phyloP scores from a whole-genome alignment of 805 yeast genomes.

The Jamesozyma rosinii region DNA sequence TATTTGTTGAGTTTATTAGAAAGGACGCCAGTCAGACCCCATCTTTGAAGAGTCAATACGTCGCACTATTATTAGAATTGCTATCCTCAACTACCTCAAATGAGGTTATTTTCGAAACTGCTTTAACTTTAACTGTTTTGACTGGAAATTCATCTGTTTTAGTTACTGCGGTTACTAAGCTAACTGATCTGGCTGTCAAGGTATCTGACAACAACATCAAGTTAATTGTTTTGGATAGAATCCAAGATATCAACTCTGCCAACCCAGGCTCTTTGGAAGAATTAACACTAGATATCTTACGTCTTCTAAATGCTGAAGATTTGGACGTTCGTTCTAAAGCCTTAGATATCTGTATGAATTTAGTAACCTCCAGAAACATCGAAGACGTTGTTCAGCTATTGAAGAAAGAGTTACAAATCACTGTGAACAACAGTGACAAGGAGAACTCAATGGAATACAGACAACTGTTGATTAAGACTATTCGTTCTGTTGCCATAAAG shows the following conservation, averaged over 20 bases:
- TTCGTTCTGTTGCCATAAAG: constrained; percentile 78
- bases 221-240: constrained; percentile 80
- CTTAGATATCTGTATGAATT: constrained; percentile 67
- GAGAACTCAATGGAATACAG: constrained; percentile 82
- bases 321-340: constrained; percentile 86
- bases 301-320: constrained; percentile 81
- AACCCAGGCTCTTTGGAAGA: constrained; percentile 81
- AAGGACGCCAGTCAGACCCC: constrained; percentile 62
- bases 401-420: constrained; percentile 78
- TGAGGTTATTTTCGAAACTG: constrained; percentile 81
- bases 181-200: constrained; percentile 78
- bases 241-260: constrained; percentile 60
- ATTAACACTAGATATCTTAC: constrained; percentile 72
- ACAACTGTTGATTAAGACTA: constrained; percentile 76
- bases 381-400: constrained; percentile 87
- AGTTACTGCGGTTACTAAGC: constrained; percentile 71
- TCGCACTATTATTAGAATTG: constrained; percentile 61
- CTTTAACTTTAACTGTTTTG: constrained; percentile 61
- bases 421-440: constrained; percentile 54
- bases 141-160: constrained; percentile 58
- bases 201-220: constrained; percentile 95
- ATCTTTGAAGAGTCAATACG: constrained; percentile 59
- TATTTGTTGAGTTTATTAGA: constrained; percentile 84
- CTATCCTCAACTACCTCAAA: constrained; percentile 54
- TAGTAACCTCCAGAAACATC: constrained; percentile 80